Evolutionary conservation across 805 yeast genomes (phyloP).

Genomic region (Alloascoidea africana): DNA sequence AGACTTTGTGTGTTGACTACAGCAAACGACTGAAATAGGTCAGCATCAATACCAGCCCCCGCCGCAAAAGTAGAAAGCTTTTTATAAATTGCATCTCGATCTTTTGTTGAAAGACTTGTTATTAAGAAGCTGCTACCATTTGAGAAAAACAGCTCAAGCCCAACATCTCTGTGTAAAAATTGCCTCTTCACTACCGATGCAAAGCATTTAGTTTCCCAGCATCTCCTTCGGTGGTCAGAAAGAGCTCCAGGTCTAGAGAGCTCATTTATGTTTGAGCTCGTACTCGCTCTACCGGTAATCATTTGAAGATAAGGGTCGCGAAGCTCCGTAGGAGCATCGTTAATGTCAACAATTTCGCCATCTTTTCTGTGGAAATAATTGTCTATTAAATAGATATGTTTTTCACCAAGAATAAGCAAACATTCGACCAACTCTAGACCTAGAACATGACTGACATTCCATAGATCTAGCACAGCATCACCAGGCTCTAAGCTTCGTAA

Average conservation of each 20-base stretch:
- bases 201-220: slow-evolving; percentile 47
- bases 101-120: slow-evolving; percentile 38
- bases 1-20: slow-evolving; percentile 24
- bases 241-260: slow-evolving; percentile 1
- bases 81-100: slow-evolving; percentile 41
- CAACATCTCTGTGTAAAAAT: slow-evolving; percentile 66
- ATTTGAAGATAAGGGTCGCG: slow-evolving; percentile 59
- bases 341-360: slow-evolving; percentile 44
- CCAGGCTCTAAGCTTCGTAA: slow-evolving; percentile 52
- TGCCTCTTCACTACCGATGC: slow-evolving; percentile 59
- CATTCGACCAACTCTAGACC: slow-evolving; percentile 74
- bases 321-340: slow-evolving; percentile 44
- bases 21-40: slow-evolving; percentile 36
- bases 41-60: slow-evolving; percentile 34
- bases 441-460: slow-evolving; percentile 62
- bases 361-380: slow-evolving; percentile 42
- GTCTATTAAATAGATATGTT: slow-evolving; percentile 52
- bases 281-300: slow-evolving; percentile 32
- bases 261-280: background rate
- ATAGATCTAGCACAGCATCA: slow-evolving; percentile 54
- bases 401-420: slow-evolving; percentile 50
- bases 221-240: slow-evolving; percentile 12
- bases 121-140: slow-evolving; percentile 60
- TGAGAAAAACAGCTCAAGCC: slow-evolving; percentile 59
- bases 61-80: slow-evolving; percentile 33